Evolutionary conservation across 2,329 filamentous ascomycete species (phyloP).

Genomic region (Colletotrichum liaoningense): DNA sequence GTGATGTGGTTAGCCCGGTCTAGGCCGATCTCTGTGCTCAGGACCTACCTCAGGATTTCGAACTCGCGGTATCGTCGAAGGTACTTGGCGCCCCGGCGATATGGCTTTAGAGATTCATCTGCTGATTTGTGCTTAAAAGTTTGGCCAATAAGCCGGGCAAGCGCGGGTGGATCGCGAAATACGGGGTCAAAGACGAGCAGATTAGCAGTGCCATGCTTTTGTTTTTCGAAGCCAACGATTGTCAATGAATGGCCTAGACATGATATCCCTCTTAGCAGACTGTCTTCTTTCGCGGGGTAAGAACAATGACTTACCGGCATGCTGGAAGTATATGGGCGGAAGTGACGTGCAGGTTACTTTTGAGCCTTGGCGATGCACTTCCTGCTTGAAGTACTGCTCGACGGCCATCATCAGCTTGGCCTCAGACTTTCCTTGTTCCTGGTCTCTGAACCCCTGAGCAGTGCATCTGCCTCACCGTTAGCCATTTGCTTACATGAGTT

Average conservation of each 20-base stretch:
- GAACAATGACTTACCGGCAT: conserved; percentile 65
- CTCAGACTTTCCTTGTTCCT: conserved; percentile 57
- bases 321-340: conserved; percentile 91
- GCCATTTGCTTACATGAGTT: not conserved
- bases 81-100: conserved; percentile 77
- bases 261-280: not conserved
- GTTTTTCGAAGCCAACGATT: conserved; percentile 85
- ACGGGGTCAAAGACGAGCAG: conserved; percentile 91
- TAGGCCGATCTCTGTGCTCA: not conserved
- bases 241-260: conserved; percentile 84
- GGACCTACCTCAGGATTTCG: conserved; percentile 68
- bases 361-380: conserved; percentile 58
- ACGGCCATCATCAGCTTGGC: conserved; percentile 73
- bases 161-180: conserved; percentile 74
- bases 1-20: not conserved
- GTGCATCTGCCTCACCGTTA: conserved; percentile 61
- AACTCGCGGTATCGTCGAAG: conserved; percentile 80
- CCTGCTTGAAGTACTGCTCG: conserved; percentile 79
- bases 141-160: conserved; percentile 68
- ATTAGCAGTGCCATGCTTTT: conserved; percentile 70
- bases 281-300: not conserved
- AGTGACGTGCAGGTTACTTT: conserved; percentile 79
- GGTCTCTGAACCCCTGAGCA: conserved; percentile 68
- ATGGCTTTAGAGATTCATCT: conserved; percentile 72
- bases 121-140: conserved; percentile 59